phyloP scores from a whole-genome alignment of 2,329 filamentous ascomycete species.

The Colletotrichum destructivum region DNA sequence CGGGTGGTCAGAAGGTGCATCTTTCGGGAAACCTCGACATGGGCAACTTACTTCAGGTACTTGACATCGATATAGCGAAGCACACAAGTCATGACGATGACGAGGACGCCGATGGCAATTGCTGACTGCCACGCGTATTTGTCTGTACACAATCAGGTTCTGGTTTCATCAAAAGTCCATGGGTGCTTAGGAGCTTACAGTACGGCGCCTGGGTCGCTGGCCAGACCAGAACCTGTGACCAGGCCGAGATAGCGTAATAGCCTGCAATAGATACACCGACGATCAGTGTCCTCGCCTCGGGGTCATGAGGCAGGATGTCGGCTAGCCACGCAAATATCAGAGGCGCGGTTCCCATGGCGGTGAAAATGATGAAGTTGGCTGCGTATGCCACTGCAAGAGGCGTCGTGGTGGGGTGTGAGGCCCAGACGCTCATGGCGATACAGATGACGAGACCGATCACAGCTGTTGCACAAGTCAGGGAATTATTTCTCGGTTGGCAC shows the following conservation, averaged over 20 bases:
- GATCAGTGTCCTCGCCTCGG: conserved; percentile 63
- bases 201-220: conserved; percentile 65
- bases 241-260: conserved; percentile 66
- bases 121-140: conserved; percentile 65
- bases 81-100: conserved; percentile 60
- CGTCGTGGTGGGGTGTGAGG: conserved; percentile 58
- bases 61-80: conserved; percentile 61
- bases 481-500: neutral
- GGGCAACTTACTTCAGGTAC: conserved; percentile 48
- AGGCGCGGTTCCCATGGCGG: conserved; percentile 64
- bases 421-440: conserved; percentile 70
- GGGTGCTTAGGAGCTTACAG: conserved; percentile 51
- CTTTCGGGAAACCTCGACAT: no score
- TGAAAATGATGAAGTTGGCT: conserved; percentile 65
- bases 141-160: conserved; percentile 47
- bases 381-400: conserved; percentile 64
- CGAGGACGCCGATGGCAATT: conserved; percentile 59
- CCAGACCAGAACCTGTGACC: conserved; percentile 68
- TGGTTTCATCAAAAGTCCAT: neutral
- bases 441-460: conserved; percentile 62
- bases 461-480: conserved; percentile 42
- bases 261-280: conserved; percentile 64
- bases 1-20: neutral
- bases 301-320: conserved; percentile 63
- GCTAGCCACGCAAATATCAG: conserved; percentile 68